Evolutionary conservation across 169 alveolate species (phyloP), one percentile per base, ranked within the genome.

Genomic region (Condylostoma magnum): DNA sequence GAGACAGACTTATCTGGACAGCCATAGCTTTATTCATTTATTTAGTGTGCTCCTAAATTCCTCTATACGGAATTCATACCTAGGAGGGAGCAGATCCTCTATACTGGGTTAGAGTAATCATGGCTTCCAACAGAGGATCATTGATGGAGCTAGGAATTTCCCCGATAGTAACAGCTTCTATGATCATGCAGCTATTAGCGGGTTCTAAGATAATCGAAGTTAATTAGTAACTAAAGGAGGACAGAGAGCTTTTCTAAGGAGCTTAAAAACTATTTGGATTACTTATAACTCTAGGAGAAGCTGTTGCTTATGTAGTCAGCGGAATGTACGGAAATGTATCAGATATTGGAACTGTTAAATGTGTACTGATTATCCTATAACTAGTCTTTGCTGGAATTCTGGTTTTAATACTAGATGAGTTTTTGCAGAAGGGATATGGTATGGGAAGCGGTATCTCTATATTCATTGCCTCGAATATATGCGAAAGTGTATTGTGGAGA

Each of bases 101-200:
- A 81, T 97, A 96, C 90, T 97, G 99, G 99, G 89, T 97, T 87
- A 96, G 99, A 84, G 99, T 96, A 54, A 97, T 98, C 55, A 87
- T 98, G 75, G 99, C 99, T 6, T 95, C 99, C 10, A 97, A 97
- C 90, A 87, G 99, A 79, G 99, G 99, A 28, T 96, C 99, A 0
- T 90, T 98, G 36, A 98, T 98, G 99, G 99, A 98, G 85, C 92
- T 98, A 44, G 99, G 99, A 60, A 98, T 97, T 72, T 93, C 99
- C 37, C 99, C 99, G 10, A 98, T 97, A 70, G 99, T 97, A 69
- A 97, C 99, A 22, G 90, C 99, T 44, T 96, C 99, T 47, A 98
- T 98, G 99, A 98, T 98, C 68, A 97, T 98, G 99, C 99, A 98
- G 91, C 94, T 98, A 55, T 89, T 98, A 31, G 99, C 99, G 6